Evolutionary conservation across 2,329 filamentous ascomycete genomes (phyloP), one percentile per base, ranked within the genome.

Genomic region (Aspergillus cejpii): DNA sequence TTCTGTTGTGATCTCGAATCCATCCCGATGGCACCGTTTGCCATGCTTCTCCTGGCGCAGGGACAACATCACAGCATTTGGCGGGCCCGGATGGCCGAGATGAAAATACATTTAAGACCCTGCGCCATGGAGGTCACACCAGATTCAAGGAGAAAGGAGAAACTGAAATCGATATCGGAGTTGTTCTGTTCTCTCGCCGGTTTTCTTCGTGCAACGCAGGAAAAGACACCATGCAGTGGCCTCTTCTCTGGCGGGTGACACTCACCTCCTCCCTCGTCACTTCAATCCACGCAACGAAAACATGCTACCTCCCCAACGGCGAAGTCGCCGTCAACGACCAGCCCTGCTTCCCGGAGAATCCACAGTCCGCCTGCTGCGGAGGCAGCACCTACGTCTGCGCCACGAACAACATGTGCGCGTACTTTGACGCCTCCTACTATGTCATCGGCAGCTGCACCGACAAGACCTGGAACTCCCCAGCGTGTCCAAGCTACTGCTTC

Each of bases 391-490:
- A 29, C 10, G 37, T 39, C 5, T 39, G 37, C 15, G 23, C 37
- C 11, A 39, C 37, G 12, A 39, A 39, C 37, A 39, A 39, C 10
- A 39, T 39, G 37, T 39, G 37, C 15, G 37, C 37, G 2, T 26
- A 19, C 37, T 39, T 28, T 20, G 17, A 17, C 1, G 38, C 21
- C 8, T n/a, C 24, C 14, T 31, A 40, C 26, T 40, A 28, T 20
- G 26, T 40, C n/a, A 40, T 40, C 24, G 17, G 38, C 23, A 40
- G 24, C 14, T 40, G 38, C 38, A 40, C 38, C 26, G 38, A 40
- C 24, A 40, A 40, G 27, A 29, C 38, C 38, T 40, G 38, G 38
- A 40, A 31, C 38, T 40, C 38, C 5, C 38, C 38, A 5, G 38
- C 38, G n/a, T 40, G 38, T 40, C 26, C 38, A 17, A 26, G 38